Percentiles rank a stretch among this genome's conserved stretches.
phyloP scores from a whole-genome alignment of 441 rosid genomes.

The Pelargonium hybrid region DNA sequence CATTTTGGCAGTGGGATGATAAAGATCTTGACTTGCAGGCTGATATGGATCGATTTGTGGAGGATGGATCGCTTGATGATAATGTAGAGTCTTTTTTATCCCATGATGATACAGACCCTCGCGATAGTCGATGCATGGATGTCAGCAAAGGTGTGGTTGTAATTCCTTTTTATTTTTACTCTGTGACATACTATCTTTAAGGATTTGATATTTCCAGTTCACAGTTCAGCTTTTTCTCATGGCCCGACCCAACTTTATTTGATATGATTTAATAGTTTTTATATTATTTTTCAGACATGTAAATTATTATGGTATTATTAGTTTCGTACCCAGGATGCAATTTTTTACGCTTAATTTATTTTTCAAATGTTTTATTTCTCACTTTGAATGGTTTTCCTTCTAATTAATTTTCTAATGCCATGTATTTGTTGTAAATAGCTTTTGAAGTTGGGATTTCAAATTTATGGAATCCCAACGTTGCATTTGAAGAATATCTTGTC shows the following conservation, averaged over 20 bases:
- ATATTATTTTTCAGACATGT: too few relatives aligned
- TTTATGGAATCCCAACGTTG: neutral
- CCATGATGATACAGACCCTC: conserved; percentile 55
- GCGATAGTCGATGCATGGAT: conserved; percentile 48
- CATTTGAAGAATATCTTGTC: neutral
- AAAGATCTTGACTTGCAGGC: conserved; percentile 69
- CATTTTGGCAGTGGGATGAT: conserved; percentile 34
- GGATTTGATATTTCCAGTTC: neutral
- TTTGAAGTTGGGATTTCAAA: neutral
- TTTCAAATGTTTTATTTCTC: too few relatives aligned
- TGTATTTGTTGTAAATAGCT: neutral
- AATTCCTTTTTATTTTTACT: neutral
- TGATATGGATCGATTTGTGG: conserved; percentile 72
- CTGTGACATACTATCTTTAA: neutral
- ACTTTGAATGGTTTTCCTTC: neutral
- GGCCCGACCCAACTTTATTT: too few relatives aligned
- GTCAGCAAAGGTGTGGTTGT: conserved; percentile 47
- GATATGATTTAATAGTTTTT: too few relatives aligned
- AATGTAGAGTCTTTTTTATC: conserved; percentile 74
- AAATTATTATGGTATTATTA: too few relatives aligned
- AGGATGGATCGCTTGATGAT: conserved; percentile 73
- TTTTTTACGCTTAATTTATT: too few relatives aligned
- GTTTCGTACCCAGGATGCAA: too few relatives aligned
- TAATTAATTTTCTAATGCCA: neutral
- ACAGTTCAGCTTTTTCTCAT: too few relatives aligned